Percentiles rank a stretch among this genome's conserved stretches.
Evolutionary conservation across 2,329 filamentous ascomycete species (phyloP).

Genomic region (Colletotrichum euphorbiae): DNA sequence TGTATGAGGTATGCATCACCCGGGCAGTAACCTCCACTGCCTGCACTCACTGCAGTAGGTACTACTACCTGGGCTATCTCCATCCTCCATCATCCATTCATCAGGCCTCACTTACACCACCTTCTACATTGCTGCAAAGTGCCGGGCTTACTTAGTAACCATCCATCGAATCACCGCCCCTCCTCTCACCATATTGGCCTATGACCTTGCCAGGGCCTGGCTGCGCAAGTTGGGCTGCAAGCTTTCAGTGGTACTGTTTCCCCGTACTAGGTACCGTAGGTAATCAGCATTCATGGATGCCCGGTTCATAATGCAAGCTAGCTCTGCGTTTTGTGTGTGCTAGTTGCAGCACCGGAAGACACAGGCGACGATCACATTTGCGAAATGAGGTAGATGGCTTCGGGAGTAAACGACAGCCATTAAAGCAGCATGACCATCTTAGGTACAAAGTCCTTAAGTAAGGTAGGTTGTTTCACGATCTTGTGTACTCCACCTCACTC

Average conservation of each 20-base stretch:
- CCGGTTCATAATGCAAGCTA: slow-evolving; percentile 23
- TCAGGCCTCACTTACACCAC: too few relatives aligned
- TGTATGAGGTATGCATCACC: too few relatives aligned
- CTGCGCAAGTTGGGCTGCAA: slow-evolving; percentile 46
- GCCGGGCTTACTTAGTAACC: not conserved
- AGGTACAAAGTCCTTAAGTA: slow-evolving; percentile 35
- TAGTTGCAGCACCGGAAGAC: slow-evolving; percentile 15
- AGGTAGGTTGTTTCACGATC: slow-evolving; percentile 12
- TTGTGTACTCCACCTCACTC: not conserved
- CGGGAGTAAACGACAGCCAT: slow-evolving; percentile 10
- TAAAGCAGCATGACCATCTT: slow-evolving; percentile 19
- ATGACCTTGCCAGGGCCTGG: not conserved
- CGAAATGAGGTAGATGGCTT: not conserved
- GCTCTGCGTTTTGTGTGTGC: slow-evolving; percentile 10
- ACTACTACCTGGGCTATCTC: too few relatives aligned
- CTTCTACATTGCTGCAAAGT: too few relatives aligned
- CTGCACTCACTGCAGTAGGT: too few relatives aligned
- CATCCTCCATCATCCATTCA: too few relatives aligned
- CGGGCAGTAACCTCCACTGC: too few relatives aligned
- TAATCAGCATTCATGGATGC: slow-evolving; percentile 32
- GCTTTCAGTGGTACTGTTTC: slow-evolving; percentile 45
- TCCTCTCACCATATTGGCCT: not conserved
- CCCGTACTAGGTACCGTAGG: too few relatives aligned
- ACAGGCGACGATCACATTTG: slow-evolving; percentile 3
- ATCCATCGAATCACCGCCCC: not conserved